These are phyloP conservation scores for Colletotrichum liaoningense DNA, from an alignment of 2,329 filamentous ascomycete species.

Conservation along the genomic window DNA sequence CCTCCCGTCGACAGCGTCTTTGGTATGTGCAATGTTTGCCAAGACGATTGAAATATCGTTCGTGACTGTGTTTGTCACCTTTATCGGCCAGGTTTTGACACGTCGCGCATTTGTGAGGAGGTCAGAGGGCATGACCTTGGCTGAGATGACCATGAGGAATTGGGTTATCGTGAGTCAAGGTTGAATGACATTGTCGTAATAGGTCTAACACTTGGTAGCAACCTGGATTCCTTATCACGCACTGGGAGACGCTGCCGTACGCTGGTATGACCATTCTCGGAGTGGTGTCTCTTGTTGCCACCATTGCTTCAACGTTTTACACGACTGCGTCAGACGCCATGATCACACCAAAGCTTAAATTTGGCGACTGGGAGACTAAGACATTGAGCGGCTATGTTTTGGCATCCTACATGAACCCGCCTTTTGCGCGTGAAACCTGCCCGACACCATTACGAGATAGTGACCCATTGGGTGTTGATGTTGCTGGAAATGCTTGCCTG, in stretches of 20 bases:
- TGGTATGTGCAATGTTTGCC: slow-evolving; percentile 76
- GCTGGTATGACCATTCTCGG: slow-evolving; percentile 74
- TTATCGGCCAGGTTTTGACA: slow-evolving; percentile 80
- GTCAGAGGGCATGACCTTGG: slow-evolving; percentile 75
- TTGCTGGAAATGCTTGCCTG: slow-evolving; percentile 69
- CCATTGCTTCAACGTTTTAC: slow-evolving; percentile 77
- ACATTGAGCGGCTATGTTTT: slow-evolving; percentile 67
- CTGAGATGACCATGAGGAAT: slow-evolving; percentile 81
- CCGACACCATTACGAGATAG: slow-evolving; percentile 66
- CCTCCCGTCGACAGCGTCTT: slow-evolving; percentile 71
- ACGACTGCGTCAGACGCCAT: slow-evolving; percentile 81
- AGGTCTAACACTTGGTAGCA: slow-evolving; percentile 49
- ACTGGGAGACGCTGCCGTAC: slow-evolving; percentile 73
- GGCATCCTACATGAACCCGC: slow-evolving; percentile 72
- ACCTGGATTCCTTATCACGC: slow-evolving; percentile 78
- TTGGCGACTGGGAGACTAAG: slow-evolving; percentile 61
- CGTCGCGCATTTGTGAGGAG: slow-evolving; percentile 71
- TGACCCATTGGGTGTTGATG: slow-evolving; percentile 46
- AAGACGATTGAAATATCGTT: slow-evolving; percentile 84
- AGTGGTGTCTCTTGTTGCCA: slow-evolving; percentile 70
- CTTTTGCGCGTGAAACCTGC: slow-evolving; percentile 67
- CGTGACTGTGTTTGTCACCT: slow-evolving; percentile 80
- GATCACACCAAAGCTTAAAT: slow-evolving; percentile 78
- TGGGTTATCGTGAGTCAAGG: slow-evolving; percentile 68
- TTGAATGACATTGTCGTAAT: neutral